Evolutionary conservation across 305 asterid species (phyloP).

Genomic region (Fraxinus floribunda): DNA sequence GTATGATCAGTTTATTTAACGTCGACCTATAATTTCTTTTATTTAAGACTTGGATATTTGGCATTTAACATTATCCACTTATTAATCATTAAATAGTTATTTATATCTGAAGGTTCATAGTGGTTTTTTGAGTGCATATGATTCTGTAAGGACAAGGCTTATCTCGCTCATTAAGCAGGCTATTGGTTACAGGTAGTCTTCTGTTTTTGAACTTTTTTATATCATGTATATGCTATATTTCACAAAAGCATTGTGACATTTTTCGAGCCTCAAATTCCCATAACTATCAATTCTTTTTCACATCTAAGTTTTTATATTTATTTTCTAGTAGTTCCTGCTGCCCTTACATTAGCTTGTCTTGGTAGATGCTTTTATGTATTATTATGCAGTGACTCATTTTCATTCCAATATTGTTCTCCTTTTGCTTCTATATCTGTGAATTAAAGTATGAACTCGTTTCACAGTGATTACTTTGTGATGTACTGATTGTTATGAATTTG

Average conservation of each 20-base stretch:
- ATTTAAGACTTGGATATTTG: constrained; percentile 13
- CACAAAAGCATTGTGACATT: neutral
- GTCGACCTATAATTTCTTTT: neutral
- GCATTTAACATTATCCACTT: constrained; percentile 21
- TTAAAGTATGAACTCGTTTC: neutral
- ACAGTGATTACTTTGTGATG: neutral
- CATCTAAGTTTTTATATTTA: neutral
- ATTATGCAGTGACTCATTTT: neutral
- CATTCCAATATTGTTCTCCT: neutral
- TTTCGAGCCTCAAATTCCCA: neutral
- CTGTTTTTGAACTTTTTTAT: neutral
- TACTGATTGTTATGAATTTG: neutral
- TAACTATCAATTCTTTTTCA: neutral
- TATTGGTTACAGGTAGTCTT: constrained; percentile 56
- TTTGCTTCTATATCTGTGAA: neutral
- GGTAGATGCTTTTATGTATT: neutral
- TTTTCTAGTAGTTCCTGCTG: neutral
- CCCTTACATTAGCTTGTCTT: neutral
- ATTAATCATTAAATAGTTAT: constrained; percentile 11
- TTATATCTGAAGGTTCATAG: constrained; percentile 70
- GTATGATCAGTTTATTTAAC: constrained; percentile 32
- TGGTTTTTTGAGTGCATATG: constrained; percentile 94
- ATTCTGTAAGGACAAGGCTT: constrained; percentile 86
- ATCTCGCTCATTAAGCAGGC: constrained; percentile 77
- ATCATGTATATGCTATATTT: neutral